Evolutionary conservation across 331 rosid species (phyloP).

Genomic region (Acacia concinna): DNA sequence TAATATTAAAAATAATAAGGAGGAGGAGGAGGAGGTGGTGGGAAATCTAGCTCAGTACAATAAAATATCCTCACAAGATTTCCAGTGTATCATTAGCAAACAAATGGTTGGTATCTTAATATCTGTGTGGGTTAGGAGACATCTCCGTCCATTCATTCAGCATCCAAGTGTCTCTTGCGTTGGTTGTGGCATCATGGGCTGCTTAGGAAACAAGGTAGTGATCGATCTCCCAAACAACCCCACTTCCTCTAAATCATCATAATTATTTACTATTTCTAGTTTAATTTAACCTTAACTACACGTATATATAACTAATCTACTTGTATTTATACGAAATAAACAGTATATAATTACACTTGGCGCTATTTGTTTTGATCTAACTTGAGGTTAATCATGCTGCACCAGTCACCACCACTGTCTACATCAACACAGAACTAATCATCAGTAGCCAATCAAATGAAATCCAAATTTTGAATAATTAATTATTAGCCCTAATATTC

Average conservation of each 20-base stretch:
- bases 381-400: neutral
- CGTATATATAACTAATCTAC: neutral
- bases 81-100: constrained; percentile 70
- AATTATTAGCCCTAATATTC: neutral
- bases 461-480: constrained; percentile 4
- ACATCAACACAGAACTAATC: constrained; percentile 17
- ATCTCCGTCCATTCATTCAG: constrained; percentile 54
- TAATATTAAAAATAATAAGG: neutral
- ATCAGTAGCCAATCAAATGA: constrained; percentile 11
- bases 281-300: neutral
- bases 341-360: neutral
- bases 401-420: constrained; percentile 16
- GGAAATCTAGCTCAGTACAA: neutral
- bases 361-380: neutral
- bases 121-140: constrained; percentile 67
- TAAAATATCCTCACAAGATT: constrained; percentile 38
- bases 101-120: constrained; percentile 86
- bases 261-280: neutral
- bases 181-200: constrained; percentile 81
- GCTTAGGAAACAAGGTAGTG: constrained; percentile 74
- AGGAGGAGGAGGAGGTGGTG: neutral
- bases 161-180: constrained; percentile 67
- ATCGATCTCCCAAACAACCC: constrained; percentile 20
- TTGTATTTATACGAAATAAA: neutral
- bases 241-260: neutral